Evolutionary conservation across 805 yeast genomes (phyloP), one percentile per base, ranked within the genome.

Genomic region (Candida ficus): DNA sequence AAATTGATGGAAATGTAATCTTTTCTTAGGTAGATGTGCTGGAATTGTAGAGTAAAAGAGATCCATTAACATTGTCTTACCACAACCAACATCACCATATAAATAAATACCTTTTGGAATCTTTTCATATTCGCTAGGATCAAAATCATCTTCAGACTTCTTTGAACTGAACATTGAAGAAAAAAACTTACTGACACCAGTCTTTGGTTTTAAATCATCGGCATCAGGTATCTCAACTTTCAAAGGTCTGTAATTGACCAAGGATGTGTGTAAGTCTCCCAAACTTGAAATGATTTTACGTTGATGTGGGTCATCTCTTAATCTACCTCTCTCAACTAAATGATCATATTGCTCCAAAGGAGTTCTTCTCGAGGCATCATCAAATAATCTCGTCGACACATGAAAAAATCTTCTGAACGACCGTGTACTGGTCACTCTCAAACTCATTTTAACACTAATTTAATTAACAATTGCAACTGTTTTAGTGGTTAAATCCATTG

Each of bases 61-160:
- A 62, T 93, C 98, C 98, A 93, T 91, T 45, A 93, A 68, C 97
- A 93, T 91, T 7, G 99, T 93, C 58, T 93, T 91, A 4, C 99
- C 99, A 62, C 98, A 90, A 2, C 99, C 99, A 32, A 93, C 99
- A 61, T 93, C 98, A 18, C 99, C 99, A 62, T 86, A 93, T 23
- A 93, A 69, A 56, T 93, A 93, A 7, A 93, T 83, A 5, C 99
- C 99, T 49, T 74, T 69, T 2, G 93, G 96, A 12, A 80, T 68
- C 3, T 52, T 53, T 16, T 61, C 61, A 22, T 62, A 67, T 32
- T 55, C 61, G 8, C 47, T 46, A 27, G 49, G 38, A 4, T 37
- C 31, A 18, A 29, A 44, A 26, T 33, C 49, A 8, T 42, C 45
- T 26, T 23, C 22, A 25, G 31, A 13, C 21, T 37, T 43, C 23